Conservation (phyloP, 495 filamentous ascomycete genomes). For the Daldinia concentrica region DNA sequence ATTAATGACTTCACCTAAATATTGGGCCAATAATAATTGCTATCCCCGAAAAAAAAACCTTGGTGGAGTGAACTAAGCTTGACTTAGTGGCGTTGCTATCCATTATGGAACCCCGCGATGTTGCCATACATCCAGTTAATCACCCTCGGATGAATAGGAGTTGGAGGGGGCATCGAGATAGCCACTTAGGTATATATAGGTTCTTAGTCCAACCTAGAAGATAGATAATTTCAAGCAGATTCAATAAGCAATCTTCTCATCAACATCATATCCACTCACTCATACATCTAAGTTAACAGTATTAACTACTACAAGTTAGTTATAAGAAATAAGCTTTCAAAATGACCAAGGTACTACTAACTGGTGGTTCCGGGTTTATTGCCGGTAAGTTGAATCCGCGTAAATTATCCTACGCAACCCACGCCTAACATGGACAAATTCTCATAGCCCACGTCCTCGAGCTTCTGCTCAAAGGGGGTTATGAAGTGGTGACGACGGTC, state of each 20-base stretch:
- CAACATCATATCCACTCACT: neutral
- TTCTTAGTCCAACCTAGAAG: neutral
- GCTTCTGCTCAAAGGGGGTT: constrained; percentile 70
- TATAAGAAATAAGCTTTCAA: constrained; percentile 19
- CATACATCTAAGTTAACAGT: neutral
- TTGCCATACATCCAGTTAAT: constrained; percentile 18
- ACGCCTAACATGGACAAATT: constrained; percentile 10
- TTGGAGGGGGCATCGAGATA: constrained; percentile 9
- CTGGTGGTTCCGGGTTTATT: constrained; percentile 64
- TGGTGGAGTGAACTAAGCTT: constrained; percentile 14
- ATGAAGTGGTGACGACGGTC: constrained; percentile 86
- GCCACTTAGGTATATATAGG: neutral
- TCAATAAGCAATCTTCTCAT: neutral
- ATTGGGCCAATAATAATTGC: constrained; percentile 12
- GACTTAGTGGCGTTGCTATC: constrained; percentile 16
- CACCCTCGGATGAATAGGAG: constrained; percentile 31
- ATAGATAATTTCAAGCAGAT: neutral
- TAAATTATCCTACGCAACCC: neutral
- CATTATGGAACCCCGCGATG: constrained; percentile 28
- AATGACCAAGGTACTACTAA: constrained; percentile 69
- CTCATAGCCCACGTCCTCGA: constrained; percentile 76
- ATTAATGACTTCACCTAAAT: neutral
- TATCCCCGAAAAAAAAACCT: constrained; percentile 32
- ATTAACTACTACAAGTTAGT: neutral
- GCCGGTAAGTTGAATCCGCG: constrained; percentile 50